Base-by-base conservation (phyloP, 345 rosid genomes). In the Erysimum cheiranthoides region DNA sequence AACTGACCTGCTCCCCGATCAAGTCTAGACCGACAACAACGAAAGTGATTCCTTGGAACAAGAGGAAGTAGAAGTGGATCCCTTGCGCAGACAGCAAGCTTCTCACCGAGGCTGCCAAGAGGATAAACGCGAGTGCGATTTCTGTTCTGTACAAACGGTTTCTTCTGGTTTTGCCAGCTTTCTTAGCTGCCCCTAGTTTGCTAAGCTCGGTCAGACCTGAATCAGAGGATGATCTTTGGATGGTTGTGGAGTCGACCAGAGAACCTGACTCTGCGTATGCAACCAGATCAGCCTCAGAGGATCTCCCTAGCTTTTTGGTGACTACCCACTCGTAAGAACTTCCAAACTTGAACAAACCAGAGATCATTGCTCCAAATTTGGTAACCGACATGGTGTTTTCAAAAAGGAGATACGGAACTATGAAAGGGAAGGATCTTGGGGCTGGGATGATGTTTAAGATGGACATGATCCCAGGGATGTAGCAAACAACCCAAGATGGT, bases 351-450 rank as follows among this genome's bases (percentile, higher is more conserved):
- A 93, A 88, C 66, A 93, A 80, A 50, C 98, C 98, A 6, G 96
- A 93, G 73, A 93, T 89, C 98, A 91, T 93, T 68, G 98, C 98
- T 72, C 90, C 87, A 80, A 93, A 93, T 80, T 93, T 93, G 83
- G 98, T 93, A 51, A 93, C 98, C 0, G 97, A 93, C 96, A 93
- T 93, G 74, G 98, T 93, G 87, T 93, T 93, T 75, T 93, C 98
- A 59, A 93, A 93, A n/a, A 93, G 84, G 70, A 93, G 96, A 77
- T 87, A 93, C 1, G 98, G 98, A 70, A 90, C 97, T 8, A 93
- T 84, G 78, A 93, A 90, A 25, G 96, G 97, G 83, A 93, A 90
- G 11, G 98, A 93, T 38, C 88, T 85, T 14, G 93, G 97, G 9
- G 90, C 86, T 0, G 97, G 97, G 59, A 90, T 86, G 81, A 92